Conservation (phyloP, 352 stramenopile species). For the Phytophthora sp. region DNA sequence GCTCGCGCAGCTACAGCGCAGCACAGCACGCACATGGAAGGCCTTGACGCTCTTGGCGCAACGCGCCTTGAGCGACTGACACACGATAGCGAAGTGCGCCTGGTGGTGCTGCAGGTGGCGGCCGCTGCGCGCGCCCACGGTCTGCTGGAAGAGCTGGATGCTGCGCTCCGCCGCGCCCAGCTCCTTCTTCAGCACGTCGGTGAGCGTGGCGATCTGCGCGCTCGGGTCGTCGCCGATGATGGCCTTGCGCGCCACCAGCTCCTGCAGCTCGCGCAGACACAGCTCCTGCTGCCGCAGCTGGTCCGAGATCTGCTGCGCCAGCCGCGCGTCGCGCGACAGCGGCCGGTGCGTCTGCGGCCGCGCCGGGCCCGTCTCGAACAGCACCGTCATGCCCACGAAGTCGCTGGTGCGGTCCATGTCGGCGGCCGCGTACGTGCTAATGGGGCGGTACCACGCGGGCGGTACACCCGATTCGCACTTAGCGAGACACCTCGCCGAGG, state of each 20-base stretch:
- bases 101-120: slow-evolving; percentile 74
- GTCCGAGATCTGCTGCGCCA: slow-evolving; percentile 83
- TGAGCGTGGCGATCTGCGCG: slow-evolving; percentile 78
- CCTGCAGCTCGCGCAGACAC: slow-evolving; percentile 75
- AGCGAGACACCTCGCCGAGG: background rate
- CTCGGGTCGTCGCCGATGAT: slow-evolving; percentile 82
- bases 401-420: slow-evolving; percentile 80
- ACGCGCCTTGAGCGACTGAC: slow-evolving; percentile 78
- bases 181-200: slow-evolving; percentile 82
- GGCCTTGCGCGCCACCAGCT: slow-evolving; percentile 74
- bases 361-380: slow-evolving; percentile 72
- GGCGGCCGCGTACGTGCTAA: slow-evolving; percentile 2
- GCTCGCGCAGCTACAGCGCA: background rate
- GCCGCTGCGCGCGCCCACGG: slow-evolving; percentile 52
- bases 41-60: slow-evolving; percentile 83
- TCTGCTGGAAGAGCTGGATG: slow-evolving; percentile 73
- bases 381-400: slow-evolving; percentile 85
- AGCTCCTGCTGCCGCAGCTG: slow-evolving; percentile 83
- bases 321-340: slow-evolving; percentile 71
- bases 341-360: slow-evolving; percentile 60
- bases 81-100: slow-evolving; percentile 83
- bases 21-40: slow-evolving; percentile 62
- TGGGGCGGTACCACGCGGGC: no score
- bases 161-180: slow-evolving; percentile 64
- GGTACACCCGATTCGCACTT: background rate